Base-by-base conservation (phyloP, 805 yeast genomes). In the Wickerhamomyces queroliae region DNA sequence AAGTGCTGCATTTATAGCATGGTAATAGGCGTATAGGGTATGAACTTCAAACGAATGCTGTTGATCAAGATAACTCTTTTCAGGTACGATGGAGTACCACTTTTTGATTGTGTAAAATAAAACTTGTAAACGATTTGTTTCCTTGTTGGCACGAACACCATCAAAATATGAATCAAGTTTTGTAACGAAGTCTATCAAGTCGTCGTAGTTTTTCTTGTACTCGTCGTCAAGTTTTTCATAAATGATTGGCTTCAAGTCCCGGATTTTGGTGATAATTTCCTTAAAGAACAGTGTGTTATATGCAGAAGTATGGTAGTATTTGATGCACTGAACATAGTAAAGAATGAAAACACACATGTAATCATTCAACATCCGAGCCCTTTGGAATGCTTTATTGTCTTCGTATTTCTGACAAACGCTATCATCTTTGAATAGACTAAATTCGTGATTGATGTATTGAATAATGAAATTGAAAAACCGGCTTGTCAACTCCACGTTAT, bases 11-110 rank as follows among this genome's bases (percentile, higher is more conserved):
- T 60, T 51, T 5, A 50, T 56, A 4, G 66, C 64, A 33, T 59
- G 64, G 43, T 51, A 64, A 43, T 59, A 64, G 7, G 58, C 42
- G 22, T 52, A 53, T 11, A 64, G 42, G 13, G 63, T 38, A n/a
- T 49, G 40, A 11, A 47, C 42, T 21, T 52, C 52, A 39, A 46
- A 47, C 2, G 39, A 6, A 15, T 40, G 29, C 3, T 40, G 8
- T 2, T 26, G 11, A 8, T 37, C 37, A 11, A 46, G 25, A 29
- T 41, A 40, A 3, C 45, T 33, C 24, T 44, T 42, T 31, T 47
- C 53, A 13, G 58, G 58, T 1, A 49, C 29, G 34, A 53, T 41
- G 5, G 49, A 35, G 11, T 49, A 26, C 21, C 44, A 53, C 35
- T 49, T 53, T 42, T 49, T 55, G 42, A 55, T 35, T 1, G 52